Evolutionary conservation across 2,329 filamentous ascomycete species (phyloP).

Genomic region (Domatiomyces globalis): DNA sequence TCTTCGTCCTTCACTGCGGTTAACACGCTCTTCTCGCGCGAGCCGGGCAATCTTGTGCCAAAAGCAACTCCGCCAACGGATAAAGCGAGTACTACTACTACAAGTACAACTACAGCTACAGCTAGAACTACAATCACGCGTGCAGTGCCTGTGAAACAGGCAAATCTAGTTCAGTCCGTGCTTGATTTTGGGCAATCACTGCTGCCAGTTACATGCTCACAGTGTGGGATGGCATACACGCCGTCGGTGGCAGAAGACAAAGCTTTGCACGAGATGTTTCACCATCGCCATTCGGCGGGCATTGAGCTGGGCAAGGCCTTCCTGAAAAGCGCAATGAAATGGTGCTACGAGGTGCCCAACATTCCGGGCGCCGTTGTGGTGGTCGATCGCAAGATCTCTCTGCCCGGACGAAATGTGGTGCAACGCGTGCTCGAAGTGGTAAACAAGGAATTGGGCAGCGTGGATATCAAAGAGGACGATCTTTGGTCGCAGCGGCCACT

Average conservation of each 20-base stretch:
- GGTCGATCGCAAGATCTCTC: conserved; percentile 41
- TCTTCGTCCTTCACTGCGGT: not conserved
- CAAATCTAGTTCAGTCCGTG: conserved; percentile 43
- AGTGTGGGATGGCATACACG: conserved; percentile 54
- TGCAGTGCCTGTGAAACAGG: conserved; percentile 7
- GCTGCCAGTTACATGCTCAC: conserved; percentile 40
- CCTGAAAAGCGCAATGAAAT: conserved; percentile 37
- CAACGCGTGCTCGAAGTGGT: conserved; percentile 48
- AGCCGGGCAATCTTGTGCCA: not conserved
- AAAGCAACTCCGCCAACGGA: conserved; percentile 3
- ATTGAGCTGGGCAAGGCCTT: conserved; percentile 48
- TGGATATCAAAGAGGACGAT: conserved; percentile 42
- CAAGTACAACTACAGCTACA: no score
- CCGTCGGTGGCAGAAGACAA: conserved; percentile 47
- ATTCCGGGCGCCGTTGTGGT: conserved; percentile 42
- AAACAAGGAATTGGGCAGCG: conserved; percentile 47
- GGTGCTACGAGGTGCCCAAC: conserved; percentile 38
- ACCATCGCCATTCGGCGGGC: conserved; percentile 46
- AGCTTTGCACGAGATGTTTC: conserved; percentile 50
- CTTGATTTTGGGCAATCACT: conserved; percentile 38
- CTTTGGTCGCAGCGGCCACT: conserved; percentile 41
- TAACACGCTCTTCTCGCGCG: not conserved
- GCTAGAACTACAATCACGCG: not conserved
- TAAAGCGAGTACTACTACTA: no score
- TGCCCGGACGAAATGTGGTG: conserved; percentile 37